Evolutionary conservation across 2,329 filamentous ascomycete species (phyloP).

Genomic region (Didymella arachidicola): DNA sequence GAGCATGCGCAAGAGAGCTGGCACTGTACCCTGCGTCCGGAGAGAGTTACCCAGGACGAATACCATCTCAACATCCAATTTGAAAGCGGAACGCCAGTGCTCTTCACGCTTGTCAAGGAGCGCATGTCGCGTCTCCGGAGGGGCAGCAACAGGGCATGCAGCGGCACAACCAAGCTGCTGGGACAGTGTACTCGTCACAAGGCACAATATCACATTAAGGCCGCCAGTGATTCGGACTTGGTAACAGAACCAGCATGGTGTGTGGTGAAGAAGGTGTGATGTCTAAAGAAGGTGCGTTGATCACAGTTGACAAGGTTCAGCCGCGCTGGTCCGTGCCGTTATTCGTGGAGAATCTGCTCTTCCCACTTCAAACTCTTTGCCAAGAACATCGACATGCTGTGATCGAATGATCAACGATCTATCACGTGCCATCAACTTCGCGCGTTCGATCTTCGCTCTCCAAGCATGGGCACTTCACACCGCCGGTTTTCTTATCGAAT

Average conservation of each 20-base stretch:
- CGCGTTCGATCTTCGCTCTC: neutral
- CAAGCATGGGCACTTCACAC: neutral
- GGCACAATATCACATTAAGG: neutral
- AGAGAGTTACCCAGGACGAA: neutral
- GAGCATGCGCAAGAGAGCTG: neutral
- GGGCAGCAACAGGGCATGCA: neutral
- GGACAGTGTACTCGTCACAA: neutral
- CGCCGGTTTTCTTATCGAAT: neutral
- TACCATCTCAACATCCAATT: neutral
- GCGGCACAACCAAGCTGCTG: neutral
- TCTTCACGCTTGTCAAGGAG: neutral
- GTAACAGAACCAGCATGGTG: neutral
- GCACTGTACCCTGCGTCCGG: too few relatives aligned
- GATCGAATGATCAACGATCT: neutral
- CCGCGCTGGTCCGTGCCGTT: neutral
- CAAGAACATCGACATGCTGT: neutral
- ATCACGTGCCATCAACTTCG: neutral
- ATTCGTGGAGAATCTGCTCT: neutral
- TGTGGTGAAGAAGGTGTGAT: neutral
- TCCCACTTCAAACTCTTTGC: neutral
- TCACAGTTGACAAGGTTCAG: neutral
- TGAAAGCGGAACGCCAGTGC: neutral
- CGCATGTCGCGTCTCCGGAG: neutral
- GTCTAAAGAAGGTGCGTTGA: conserved; percentile 6
- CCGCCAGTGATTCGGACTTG: neutral